A percentile compares a stretch with the other conserved stretches of the same genome.
Conservation (phyloP, 139 green algal genomes). For the Chlorella sp. region DNA sequence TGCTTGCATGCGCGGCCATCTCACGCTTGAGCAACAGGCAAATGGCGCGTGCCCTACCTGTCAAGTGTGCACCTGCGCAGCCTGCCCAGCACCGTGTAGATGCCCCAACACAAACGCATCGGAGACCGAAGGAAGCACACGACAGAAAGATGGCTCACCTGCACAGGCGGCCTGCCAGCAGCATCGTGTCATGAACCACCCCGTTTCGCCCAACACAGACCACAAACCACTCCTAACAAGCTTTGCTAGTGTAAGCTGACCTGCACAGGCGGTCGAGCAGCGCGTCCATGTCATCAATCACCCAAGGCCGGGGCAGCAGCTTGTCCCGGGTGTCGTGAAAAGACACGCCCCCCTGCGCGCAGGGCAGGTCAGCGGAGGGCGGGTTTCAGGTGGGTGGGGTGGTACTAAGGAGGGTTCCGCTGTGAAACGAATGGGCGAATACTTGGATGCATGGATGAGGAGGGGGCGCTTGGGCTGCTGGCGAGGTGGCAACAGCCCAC, state of each 20-base stretch:
- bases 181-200: slow-evolving; percentile 86
- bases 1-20: no score
- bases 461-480: no score
- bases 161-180: slow-evolving; percentile 44
- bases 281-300: slow-evolving; percentile 84
- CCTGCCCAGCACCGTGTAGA: background rate
- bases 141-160: background rate
- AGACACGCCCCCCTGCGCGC: slow-evolving; percentile 36
- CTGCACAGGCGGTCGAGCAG: slow-evolving; percentile 50
- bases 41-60: no score
- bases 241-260: no score
- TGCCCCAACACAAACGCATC: background rate
- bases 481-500: no score
- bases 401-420: no score
- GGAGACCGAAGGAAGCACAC: background rate
- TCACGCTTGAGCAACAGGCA: no score
- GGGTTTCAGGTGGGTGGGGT: no score
- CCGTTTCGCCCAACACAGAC: no score
- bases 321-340: slow-evolving; percentile 63
- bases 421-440: no score
- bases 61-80: background rate
- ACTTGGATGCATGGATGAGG: background rate
- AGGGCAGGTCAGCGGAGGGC: no score
- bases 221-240: no score
- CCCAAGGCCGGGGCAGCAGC: slow-evolving; percentile 81